Percentiles rank a stretch among this genome's conserved stretches.
Evolutionary conservation across 2,329 filamentous ascomycete genomes (phyloP).

Genomic region (Cladobotryum mycophilum): DNA sequence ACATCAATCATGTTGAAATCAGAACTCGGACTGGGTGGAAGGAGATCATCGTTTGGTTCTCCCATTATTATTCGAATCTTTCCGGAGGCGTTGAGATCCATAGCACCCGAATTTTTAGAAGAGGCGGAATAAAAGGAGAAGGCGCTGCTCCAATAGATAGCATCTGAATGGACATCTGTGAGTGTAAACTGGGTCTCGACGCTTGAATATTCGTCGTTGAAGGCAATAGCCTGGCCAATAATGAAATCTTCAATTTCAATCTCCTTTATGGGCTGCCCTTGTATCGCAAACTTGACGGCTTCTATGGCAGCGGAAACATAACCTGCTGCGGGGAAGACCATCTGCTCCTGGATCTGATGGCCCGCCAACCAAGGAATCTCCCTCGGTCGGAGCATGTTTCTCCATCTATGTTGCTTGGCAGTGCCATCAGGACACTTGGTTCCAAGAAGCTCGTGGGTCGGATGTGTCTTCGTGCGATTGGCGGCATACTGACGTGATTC

Average conservation of each 20-base stretch:
- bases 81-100: neutral
- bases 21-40: slow-evolving; percentile 10
- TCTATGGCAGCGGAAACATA: slow-evolving; percentile 6
- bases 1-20: slow-evolving; percentile 16
- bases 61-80: slow-evolving; percentile 17
- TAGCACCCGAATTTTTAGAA: neutral
- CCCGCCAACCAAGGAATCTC: slow-evolving; percentile 1
- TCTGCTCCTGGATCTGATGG: slow-evolving; percentile 5
- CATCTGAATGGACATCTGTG: neutral
- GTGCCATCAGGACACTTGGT: neutral
- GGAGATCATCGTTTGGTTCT: slow-evolving; percentile 12
- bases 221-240: neutral
- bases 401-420: neutral
- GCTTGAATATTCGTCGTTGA: neutral
- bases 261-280: neutral
- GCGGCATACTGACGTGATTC: slow-evolving; percentile 21
- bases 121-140: neutral
- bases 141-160: neutral
- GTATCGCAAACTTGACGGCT: neutral
- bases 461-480: slow-evolving; percentile 19
- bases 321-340: slow-evolving; percentile 5
- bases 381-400: neutral
- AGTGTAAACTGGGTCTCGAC: neutral
- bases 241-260: neutral
- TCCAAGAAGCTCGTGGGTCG: neutral